Evolutionary conservation across 2,329 filamentous ascomycete genomes (phyloP), one percentile per base, ranked within the genome.

Genomic region (Talaromyces atroroseus): DNA sequence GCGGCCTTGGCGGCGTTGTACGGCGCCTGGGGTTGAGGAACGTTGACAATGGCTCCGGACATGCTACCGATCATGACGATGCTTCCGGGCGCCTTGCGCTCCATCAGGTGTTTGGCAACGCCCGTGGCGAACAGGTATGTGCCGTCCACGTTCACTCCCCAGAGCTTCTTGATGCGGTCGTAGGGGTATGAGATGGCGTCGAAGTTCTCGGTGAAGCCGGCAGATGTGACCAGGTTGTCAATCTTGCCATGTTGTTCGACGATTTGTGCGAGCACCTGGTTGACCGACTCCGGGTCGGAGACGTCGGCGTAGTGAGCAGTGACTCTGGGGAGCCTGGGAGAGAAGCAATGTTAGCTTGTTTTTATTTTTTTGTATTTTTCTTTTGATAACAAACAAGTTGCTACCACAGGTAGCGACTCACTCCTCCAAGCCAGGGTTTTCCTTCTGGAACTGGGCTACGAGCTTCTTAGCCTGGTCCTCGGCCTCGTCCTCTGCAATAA

Each of bases 21-120:
- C 0, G 92, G 91, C 47, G 83, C 90, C 71, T 97, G 92, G 0
- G 90, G 91, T 73, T 97, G 92, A 16, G 92, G 92, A 8, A 96
- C 88, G 68, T 97, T 97, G 73, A 97, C 92, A 66, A 97, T 92
- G 55, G 87, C 77, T 46, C 92, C 92, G 52, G 88, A 92, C 92
- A 97, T 97, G 81, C 88, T 94, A 26, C 92, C 92, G 66, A 96
- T 94, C 78, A 96, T 88, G 65, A 96, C 90, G 71, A 97, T 92
- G 76, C 88, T 94, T 45, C 92, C 92, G 0, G 83, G 78, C 5
- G 82, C 78, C 70, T 92, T 85, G 66, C 89, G 84, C 68, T 86
- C 85, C 84, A 96, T 94, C 61, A 96, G 77, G 69, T 96, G 92
- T 69, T 89, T 89, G 32, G 92, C 92, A 8, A 96, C 87, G 5